Base-by-base conservation (phyloP, 2,329 filamentous ascomycete species). In the Penicillium nordicum region DNA sequence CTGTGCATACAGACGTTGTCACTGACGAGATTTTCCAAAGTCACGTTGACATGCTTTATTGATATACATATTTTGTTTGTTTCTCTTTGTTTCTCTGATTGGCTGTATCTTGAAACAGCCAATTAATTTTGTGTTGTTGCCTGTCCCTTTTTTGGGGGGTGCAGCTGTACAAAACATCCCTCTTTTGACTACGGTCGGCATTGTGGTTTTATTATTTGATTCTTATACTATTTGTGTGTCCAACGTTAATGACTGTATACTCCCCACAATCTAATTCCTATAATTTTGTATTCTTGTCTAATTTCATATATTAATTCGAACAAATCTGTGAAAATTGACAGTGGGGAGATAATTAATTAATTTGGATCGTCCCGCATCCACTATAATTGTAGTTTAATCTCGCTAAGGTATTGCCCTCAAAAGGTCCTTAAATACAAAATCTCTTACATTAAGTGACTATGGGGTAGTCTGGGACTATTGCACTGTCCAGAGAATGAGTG, bases 91-190 rank as follows among this genome's bases (percentile, higher is more conserved):
- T 51, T 44, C 38, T 44, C 21, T 4, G 8, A 42, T 32, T 37
- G 42, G 34, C 27, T 55, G 48, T 51, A 36, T 46, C 16, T 18
- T 52, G 41, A 52, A 55, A 55, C 41, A 16, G 27, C 48, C 37
- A 18, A 25, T 43, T 18, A 25, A 25, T 18, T 27, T 41, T 41
- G 7, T 49, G 8, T 50, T 30, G 32, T 34, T 50, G 29, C 14
- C 6, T 23, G 38, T 41, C 25, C 38, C 38, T 23, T 44, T 44
- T 43, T 50, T 30, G 4, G 10, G 5, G 29, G 30, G 40, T 30
- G 16, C 46, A 29, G 18, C 29, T 53, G 50, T 53, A 48, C 43
- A 53, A 48, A 53, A 41, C 16, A 23, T 37, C n/a, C 29, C n/a
- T 10, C n/a, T 12, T 32, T 16, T 25, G 16, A 32, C 18, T 34